A percentile compares a stretch with the other conserved stretches of the same genome.
Conservation (phyloP, 305 asterid genomes). For the Fraxinus ornus region DNA sequence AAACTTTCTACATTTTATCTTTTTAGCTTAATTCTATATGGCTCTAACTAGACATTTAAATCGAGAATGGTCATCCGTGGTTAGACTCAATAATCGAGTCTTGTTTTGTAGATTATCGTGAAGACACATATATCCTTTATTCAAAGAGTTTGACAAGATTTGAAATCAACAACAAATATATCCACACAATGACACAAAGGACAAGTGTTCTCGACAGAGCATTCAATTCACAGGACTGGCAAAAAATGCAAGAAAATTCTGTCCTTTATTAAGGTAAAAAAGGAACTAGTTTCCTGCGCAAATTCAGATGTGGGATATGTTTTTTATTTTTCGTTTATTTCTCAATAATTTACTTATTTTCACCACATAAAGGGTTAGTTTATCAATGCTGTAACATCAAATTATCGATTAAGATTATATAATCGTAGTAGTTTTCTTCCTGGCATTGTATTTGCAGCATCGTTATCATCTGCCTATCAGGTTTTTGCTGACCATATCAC, state of each 20-base stretch:
- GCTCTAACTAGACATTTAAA: neutral
- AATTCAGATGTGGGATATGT: conserved; percentile 13
- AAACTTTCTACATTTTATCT: neutral
- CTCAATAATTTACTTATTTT: conserved; percentile 10
- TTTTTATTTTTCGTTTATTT: neutral
- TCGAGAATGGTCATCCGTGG: neutral
- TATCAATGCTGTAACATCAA: neutral
- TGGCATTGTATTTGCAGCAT: neutral
- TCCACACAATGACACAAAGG: neutral
- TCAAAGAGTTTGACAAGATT: neutral
- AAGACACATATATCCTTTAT: neutral
- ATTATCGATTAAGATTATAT: neutral
- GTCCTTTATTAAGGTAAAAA: neutral
- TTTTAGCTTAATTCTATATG: neutral
- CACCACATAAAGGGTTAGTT: neutral
- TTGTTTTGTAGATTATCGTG: neutral
- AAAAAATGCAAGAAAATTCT: conserved; percentile 7
- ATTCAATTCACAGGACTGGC: conserved; percentile 15
- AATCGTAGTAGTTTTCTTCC: neutral
- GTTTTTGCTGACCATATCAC: neutral
- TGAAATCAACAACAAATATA: neutral
- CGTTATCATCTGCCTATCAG: neutral
- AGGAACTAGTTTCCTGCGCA: neutral
- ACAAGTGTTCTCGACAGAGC: neutral
- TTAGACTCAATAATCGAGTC: neutral